Base-by-base conservation (phyloP, 2,329 filamentous ascomycete genomes). In the Elsinoe perseae region DNA sequence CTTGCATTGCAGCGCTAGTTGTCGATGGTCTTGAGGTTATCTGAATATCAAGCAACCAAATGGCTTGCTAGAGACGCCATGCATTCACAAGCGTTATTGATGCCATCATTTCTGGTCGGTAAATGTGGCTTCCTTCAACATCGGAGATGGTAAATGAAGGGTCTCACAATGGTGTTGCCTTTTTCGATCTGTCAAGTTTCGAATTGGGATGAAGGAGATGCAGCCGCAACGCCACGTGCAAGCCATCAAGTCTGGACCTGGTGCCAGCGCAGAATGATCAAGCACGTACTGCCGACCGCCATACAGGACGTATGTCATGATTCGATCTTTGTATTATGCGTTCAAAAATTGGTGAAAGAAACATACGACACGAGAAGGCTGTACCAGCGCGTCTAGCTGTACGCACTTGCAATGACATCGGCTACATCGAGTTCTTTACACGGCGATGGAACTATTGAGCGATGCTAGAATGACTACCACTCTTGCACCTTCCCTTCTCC, bases 401-500 rank as follows among this genome's bases (percentile, higher is more conserved):
- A n/a, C n/a, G n/a, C n/a, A n/a, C n/a, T n/a, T n/a, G n/a, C n/a
- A 36, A 36, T 36, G 32, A 9, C 32, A 36, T 36, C n/a, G n/a
- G n/a, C n/a, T n/a, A n/a, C n/a, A n/a, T n/a, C n/a, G n/a, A n/a
- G n/a, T n/a, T n/a, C n/a, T n/a, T n/a, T n/a, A n/a, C n/a, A n/a
- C n/a, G n/a, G n/a, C n/a, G n/a, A n/a, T n/a, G n/a, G n/a, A n/a
- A n/a, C n/a, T n/a, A n/a, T n/a, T n/a, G n/a, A n/a, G n/a, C n/a
- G 32, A 36, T 36, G 10, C n/a, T 18, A 43, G 38, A 20, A 14
- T 2, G 20, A 1, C 30, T 38, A 68, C 65, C 66, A 69, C 44
- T 64, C 65, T 60, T 65, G 62, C 27, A 70, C 65, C 52, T 62
- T 58, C 21, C 68, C 68, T 14, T 61, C 59, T 4, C 60, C 68